phyloP scores from a whole-genome alignment of 768 basidiomycete genomes.

The Thelephora ganbajun region DNA sequence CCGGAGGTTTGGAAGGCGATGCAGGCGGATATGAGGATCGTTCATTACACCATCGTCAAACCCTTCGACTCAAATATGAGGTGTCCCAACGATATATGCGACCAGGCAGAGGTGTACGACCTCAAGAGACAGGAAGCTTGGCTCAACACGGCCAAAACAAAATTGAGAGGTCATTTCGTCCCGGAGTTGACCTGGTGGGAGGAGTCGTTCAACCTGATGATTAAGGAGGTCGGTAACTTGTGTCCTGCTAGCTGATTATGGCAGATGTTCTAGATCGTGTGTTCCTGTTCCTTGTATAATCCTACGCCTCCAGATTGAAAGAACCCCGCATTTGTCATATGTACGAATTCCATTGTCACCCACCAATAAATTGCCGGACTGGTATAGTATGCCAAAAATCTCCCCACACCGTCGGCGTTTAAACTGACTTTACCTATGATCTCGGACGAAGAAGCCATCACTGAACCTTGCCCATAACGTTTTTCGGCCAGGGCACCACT shows the following conservation, averaged over 20 bases:
- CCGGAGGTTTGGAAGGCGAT: constrained; percentile 18
- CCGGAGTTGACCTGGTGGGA: constrained; percentile 16
- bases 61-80: constrained; percentile 10
- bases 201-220: constrained; percentile 11
- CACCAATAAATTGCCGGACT: too few species aligned
- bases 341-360: too few species aligned
- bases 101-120: constrained; percentile 10
- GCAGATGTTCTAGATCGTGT: too few species aligned
- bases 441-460: too few species aligned
- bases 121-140: constrained; percentile 10
- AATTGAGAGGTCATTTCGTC: constrained; percentile 8
- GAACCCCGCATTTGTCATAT: too few species aligned
- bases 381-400: too few species aligned
- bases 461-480: too few species aligned
- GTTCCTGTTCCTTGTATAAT: too few species aligned
- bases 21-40: constrained; percentile 16
- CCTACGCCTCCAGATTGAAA: too few species aligned
- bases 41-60: constrained; percentile 22
- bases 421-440: too few species aligned
- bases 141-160: constrained; percentile 7
- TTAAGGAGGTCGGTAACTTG: not conserved
- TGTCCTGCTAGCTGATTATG: not conserved
- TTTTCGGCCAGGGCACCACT: too few species aligned
- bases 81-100: constrained; percentile 5
- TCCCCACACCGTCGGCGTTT: too few species aligned